Evolutionary conservation across 768 basidiomycete genomes (phyloP), one percentile per base, ranked within the genome.

Genomic region (Pisolithus microcarpus): DNA sequence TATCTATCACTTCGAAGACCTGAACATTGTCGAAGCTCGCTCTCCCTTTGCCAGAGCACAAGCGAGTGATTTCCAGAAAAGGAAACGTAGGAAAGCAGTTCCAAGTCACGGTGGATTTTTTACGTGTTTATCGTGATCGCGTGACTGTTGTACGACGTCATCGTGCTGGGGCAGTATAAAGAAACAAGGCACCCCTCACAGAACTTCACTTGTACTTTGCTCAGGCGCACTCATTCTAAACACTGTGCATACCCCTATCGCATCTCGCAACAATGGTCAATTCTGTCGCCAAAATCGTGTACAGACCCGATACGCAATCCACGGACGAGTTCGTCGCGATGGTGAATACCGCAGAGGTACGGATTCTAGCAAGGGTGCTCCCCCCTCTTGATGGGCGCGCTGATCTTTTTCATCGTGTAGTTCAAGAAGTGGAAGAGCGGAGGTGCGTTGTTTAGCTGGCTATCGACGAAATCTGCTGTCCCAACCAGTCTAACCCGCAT

Each of bases 351-450:
- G 71, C 62, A 49, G 77, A 82, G 79, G 89, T 90, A 56, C 19
- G 76, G 45, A 37, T 30, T 40, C 54, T 43, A 43, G 24, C 48
- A 34, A 39, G 39, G 46, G 46, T 36, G 34, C 47, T 36, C 10
- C 10, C 9, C 30, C n/a, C n/a, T n/a, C n/a, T n/a, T 16, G 24
- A 40, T 54, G 58, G 45, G 58, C 39, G 21, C 23, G 48, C 34
- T 46, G 26, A 46, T 43, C 38, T 54, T 51, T 15, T 13, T 19
- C 11, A 15, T 34, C 37, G 43, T 24, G 50, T 56, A 89, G 88
- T 87, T 70, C 67, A 80, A 80, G 72, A 85, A 81, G 65, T 91
- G 86, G 86, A 85, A 81, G 66, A 76, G 70, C 9, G 88, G 86
- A 77, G 87, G 89, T 89, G 13, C 38, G 51, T 52, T 49, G 23